A percentile compares a stretch with the other conserved stretches of the same genome.
Evolutionary conservation across 148 eudicot genomes (phyloP).

Genomic region (Cornus controversa): DNA sequence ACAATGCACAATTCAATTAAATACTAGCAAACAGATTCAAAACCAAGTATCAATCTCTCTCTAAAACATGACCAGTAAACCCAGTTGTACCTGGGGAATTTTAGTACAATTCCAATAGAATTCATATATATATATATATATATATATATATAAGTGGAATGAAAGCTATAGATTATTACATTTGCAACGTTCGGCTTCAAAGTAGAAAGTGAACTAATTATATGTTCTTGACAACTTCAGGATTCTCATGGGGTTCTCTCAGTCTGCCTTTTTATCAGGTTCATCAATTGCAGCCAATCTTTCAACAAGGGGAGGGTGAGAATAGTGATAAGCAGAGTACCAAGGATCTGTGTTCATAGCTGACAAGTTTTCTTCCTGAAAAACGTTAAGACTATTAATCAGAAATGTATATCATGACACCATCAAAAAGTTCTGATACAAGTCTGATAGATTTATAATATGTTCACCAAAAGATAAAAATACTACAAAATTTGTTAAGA

Average conservation of each 20-base stretch:
- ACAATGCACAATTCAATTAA: too few relatives aligned
- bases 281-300: conserved; percentile 82
- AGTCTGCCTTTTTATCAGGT: conserved; percentile 66
- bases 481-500: too few relatives aligned
- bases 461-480: too few relatives aligned
- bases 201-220: background rate
- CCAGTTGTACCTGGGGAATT: too few relatives aligned
- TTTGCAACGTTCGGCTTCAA: background rate
- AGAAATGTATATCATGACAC: background rate
- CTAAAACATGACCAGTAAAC: too few relatives aligned
- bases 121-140: too few relatives aligned
- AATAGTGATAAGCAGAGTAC: conserved; percentile 95
- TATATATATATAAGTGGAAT: background rate
- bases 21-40: too few relatives aligned
- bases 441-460: too few relatives aligned
- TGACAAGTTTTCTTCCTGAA: conserved; percentile 90
- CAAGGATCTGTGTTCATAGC: conserved; percentile 98
- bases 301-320: conserved; percentile 97
- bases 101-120: background rate
- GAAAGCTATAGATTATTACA: background rate
- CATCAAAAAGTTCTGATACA: too few relatives aligned
- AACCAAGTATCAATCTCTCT: too few relatives aligned
- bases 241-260: background rate
- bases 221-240: background rate
- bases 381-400: background rate